Conservation (phyloP, 176 grass and related monocot species). For the Elymus sibiricus region DNA sequence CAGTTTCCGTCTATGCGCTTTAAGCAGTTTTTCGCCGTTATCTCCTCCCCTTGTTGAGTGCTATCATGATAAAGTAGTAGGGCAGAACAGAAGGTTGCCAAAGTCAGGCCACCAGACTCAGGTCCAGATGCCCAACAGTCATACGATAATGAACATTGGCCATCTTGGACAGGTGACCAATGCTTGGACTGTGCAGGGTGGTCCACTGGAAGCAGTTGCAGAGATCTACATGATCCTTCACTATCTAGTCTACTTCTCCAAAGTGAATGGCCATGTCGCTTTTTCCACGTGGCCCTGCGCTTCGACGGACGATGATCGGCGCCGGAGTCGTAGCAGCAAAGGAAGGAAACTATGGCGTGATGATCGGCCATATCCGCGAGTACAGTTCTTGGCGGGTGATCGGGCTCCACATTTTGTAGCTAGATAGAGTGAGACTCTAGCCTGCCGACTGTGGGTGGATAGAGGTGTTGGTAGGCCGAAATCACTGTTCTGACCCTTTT, state of each 20-base stretch:
- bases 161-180: constrained; percentile 18
- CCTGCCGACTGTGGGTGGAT: constrained; percentile 7
- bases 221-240: background rate
- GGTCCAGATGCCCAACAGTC: background rate
- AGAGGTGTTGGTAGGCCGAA: background rate
- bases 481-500: no score
- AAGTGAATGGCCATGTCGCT: background rate
- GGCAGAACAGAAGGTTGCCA: background rate
- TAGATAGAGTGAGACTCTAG: background rate
- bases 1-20: background rate
- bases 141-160: constrained; percentile 11
- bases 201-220: background rate
- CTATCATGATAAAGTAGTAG: background rate
- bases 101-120: background rate
- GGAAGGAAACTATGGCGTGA: background rate
- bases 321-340: background rate
- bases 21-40: background rate
- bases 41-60: background rate
- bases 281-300: background rate
- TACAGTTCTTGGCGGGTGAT: background rate
- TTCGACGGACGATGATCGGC: background rate
- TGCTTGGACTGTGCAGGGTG: constrained; percentile 12
- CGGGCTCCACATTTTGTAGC: background rate
- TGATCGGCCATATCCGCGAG: background rate
- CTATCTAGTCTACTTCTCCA: background rate